phyloP scores from a whole-genome alignment of 106 monocot species.

The Acanthochlamys bracteata region DNA sequence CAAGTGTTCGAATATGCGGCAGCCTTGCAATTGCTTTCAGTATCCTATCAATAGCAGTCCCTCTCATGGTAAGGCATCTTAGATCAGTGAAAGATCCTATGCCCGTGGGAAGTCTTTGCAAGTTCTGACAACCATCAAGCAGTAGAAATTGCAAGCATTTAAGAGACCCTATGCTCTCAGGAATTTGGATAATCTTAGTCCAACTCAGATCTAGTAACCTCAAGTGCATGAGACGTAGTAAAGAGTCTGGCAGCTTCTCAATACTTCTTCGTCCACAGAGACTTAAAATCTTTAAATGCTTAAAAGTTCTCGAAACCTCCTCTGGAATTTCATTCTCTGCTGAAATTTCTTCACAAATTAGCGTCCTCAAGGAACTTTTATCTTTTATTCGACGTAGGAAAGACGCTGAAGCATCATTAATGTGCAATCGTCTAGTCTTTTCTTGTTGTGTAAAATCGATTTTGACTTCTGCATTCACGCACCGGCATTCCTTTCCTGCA shows the following conservation, averaged over 20 bases:
- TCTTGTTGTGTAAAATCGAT: neutral
- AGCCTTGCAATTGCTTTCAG: slow-evolving; percentile 20
- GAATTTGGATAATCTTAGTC: slow-evolving; percentile 17
- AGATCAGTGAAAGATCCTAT: slow-evolving; percentile 13
- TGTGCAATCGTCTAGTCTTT: neutral
- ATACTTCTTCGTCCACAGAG: slow-evolving; percentile 9
- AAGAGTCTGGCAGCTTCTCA: slow-evolving; percentile 18
- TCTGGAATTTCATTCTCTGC: neutral
- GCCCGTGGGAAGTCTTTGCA: slow-evolving; percentile 14
- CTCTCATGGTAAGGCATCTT: slow-evolving; percentile 8
- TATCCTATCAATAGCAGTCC: slow-evolving; percentile 7
- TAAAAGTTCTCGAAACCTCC: slow-evolving; percentile 12
- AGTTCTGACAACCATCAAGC: slow-evolving; percentile 12
- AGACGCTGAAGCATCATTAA: neutral
- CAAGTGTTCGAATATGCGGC: slow-evolving; percentile 6
- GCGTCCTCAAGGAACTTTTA: slow-evolving; percentile 19
- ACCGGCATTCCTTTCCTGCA: slow-evolving; percentile 8
- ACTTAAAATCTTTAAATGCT: slow-evolving; percentile 17
- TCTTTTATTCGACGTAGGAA: slow-evolving; percentile 14
- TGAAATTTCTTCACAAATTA: slow-evolving; percentile 1
- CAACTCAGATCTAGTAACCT: slow-evolving; percentile 23
- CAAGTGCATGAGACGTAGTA: slow-evolving; percentile 21
- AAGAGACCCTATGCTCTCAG: slow-evolving; percentile 26
- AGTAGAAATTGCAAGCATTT: slow-evolving; percentile 15
- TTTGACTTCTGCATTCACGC: neutral